Percentiles rank a stretch among this genome's conserved stretches.
Evolutionary conservation across 805 yeast species (phyloP).

Genomic region (Suhomyces faveliae): DNA sequence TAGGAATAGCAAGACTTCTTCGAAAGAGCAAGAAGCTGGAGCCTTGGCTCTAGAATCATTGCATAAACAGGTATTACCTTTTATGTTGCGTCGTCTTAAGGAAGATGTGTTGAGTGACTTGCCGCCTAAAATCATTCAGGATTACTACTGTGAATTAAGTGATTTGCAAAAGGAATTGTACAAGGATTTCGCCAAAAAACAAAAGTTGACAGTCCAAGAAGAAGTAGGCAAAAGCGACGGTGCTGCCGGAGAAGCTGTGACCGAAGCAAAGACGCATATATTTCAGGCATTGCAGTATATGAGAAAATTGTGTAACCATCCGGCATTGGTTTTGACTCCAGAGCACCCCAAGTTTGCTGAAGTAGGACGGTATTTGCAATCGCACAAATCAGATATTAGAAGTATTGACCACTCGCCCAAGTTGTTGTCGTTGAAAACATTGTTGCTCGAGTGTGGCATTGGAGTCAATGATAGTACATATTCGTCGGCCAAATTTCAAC

Average conservation of each 20-base stretch:
- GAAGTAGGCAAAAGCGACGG: conserved; percentile 44
- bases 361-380: conserved; percentile 58
- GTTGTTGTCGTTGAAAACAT: conserved; percentile 72
- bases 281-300: conserved; percentile 97
- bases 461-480: conserved; percentile 48
- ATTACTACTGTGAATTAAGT: conserved; percentile 93
- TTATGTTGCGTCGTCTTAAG: conserved; percentile 91
- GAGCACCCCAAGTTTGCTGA: conserved; percentile 79
- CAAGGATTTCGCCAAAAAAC: conserved; percentile 85
- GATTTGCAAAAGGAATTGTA: conserved; percentile 86
- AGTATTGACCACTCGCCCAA: conserved; percentile 91
- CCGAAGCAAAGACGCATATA: conserved; percentile 77
- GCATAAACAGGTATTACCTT: conserved; percentile 95
- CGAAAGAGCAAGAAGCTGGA: conserved; percentile 95
- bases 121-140: conserved; percentile 98
- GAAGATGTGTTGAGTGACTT: conserved; percentile 94
- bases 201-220: conserved; percentile 65
- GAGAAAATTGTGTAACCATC: conserved; percentile 96
- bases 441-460: conserved; percentile 90
- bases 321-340: conserved; percentile 80
- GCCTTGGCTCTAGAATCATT: conserved; percentile 93
- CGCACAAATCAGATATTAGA: conserved; percentile 57
- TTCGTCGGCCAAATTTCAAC: conserved; percentile 26
- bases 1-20: conserved; percentile 80
- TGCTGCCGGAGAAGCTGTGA: conserved; percentile 30